Evolutionary conservation across 1,284 basidiomycete species (phyloP).

Genomic region (Sanghuangporus sanghuang): DNA sequence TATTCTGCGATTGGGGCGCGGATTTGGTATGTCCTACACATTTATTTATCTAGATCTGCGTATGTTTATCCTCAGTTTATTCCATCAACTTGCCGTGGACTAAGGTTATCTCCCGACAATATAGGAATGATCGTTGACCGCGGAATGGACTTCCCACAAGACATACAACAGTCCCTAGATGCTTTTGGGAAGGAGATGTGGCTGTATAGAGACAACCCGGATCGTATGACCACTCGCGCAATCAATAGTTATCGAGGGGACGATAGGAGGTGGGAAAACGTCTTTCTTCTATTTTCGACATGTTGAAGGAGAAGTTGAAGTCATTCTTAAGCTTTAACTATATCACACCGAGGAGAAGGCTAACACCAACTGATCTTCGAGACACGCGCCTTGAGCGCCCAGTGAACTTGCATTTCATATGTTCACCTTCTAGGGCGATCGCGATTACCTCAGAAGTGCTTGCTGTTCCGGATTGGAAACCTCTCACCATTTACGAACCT

Average conservation of each 20-base stretch:
- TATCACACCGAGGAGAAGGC: conserved; percentile 65
- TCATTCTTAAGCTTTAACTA: conserved; percentile 66
- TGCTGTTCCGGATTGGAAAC: conserved; percentile 51
- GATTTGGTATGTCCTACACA: conserved; percentile 52
- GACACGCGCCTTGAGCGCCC: conserved; percentile 51
- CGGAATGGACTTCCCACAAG: conserved; percentile 71
- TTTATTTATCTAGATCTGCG: background rate
- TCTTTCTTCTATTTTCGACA: background rate
- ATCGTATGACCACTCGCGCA: conserved; percentile 62
- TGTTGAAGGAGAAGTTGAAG: conserved; percentile 6
- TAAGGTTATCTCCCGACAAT: conserved; percentile 55
- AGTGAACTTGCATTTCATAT: conserved; percentile 78
- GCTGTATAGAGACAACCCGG: conserved; percentile 61
- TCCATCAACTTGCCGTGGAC: conserved; percentile 4
- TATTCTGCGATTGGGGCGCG: conserved; percentile 76
- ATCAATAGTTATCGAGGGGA: conserved; percentile 78
- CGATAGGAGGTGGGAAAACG: conserved; percentile 50
- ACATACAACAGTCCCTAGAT: conserved; percentile 53
- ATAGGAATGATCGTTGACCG: conserved; percentile 83
- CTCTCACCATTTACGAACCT: conserved; percentile 77
- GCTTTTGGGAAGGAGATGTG: conserved; percentile 76
- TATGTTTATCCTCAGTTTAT: background rate
- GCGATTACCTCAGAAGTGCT: conserved; percentile 63
- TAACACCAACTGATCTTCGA: conserved; percentile 65
- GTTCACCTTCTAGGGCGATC: conserved; percentile 69